Evolutionary conservation across 768 basidiomycete species (phyloP), one percentile per base, ranked within the genome.

Genomic region (Tulasnella sp.): DNA sequence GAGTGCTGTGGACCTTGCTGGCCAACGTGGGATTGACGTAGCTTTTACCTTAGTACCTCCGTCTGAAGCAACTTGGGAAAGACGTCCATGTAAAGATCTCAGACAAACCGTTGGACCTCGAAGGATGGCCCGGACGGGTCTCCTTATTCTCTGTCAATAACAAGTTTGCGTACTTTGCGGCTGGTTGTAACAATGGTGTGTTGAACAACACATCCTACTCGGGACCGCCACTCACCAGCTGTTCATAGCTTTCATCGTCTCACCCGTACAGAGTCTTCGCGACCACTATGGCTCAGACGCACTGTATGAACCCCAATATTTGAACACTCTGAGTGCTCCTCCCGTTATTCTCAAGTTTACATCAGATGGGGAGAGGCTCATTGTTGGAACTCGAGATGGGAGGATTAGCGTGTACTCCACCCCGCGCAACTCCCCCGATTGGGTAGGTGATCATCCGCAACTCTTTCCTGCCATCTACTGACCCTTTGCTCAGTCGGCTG

Each of bases 121-220:
- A 73, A 40, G 77, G 35, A 44, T 80, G 79, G 79, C 70, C 78
- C 5, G 79, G 79, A 67, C 39, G 70, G 23, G 39, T 77, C 20
- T 61, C 37, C 9, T 40, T 80, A 16, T 79, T 80, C 37, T 46
- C 79, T 2, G 42, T 80, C 39, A 80, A 79, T 26, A 80, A 80
- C 44, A 79, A 55, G 73, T 29, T 51, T 57, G 79, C 79, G n/a
- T 79, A 77, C 16, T 79, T 79, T 67, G 79, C 67, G 5, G 78
- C 78, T 26, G 78, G 71, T 35, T 5, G 29, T 1, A 77, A 79
- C 46, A n/a, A 79, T 13, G 69, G 79, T 80, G 42, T 20, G 77
- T 26, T 67, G 35, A 18, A n/a, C 67, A 15, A n/a, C 5, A 29
- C 23, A 32, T 70, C 18, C 67, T 15, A 70, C n/a, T 39, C 3